Evolutionary conservation across 768 basidiomycete genomes (phyloP).

Genomic region (Panaeolus papilionaceus): DNA sequence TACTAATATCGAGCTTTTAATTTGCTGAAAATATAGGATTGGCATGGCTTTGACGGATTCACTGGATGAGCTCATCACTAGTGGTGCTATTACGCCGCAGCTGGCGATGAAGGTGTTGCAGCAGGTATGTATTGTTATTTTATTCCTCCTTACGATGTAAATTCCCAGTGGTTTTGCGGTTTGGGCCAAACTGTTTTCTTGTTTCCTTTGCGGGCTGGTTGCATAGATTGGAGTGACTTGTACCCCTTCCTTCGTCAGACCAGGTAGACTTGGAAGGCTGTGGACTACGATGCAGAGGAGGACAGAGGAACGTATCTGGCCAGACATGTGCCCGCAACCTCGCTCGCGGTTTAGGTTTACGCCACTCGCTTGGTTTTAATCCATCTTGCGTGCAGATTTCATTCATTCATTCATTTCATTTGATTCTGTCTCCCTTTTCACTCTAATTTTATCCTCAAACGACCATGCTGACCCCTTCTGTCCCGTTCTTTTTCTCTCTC

Average conservation of each 20-base stretch:
- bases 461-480: neutral
- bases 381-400: neutral
- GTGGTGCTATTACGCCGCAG: slow-evolving; percentile 96
- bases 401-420: neutral
- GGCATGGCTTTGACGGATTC: slow-evolving; percentile 98
- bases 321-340: neutral
- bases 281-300: neutral
- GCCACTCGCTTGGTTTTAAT: neutral
- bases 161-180: slow-evolving; percentile 14
- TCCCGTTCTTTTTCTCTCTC: neutral
- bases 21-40: slow-evolving; percentile 61
- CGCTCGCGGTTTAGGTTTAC: slow-evolving; percentile 7
- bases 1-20: slow-evolving; percentile 12
- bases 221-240: too few species aligned
- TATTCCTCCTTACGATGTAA: slow-evolving; percentile 3
- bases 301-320: neutral
- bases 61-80: slow-evolving; percentile 97
- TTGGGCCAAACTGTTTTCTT: neutral
- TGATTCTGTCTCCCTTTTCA: slow-evolving; percentile 3
- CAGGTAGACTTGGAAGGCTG: neutral
- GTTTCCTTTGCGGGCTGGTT: neutral
- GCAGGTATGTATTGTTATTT: slow-evolving; percentile 62
- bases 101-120: slow-evolving; percentile 98
- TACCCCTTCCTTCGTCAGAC: too few species aligned
- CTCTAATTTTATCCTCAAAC: neutral